These are phyloP conservation scores for Solanum etuberosum DNA, from an alignment of 257 asterid species.

Conservation along the genomic window DNA sequence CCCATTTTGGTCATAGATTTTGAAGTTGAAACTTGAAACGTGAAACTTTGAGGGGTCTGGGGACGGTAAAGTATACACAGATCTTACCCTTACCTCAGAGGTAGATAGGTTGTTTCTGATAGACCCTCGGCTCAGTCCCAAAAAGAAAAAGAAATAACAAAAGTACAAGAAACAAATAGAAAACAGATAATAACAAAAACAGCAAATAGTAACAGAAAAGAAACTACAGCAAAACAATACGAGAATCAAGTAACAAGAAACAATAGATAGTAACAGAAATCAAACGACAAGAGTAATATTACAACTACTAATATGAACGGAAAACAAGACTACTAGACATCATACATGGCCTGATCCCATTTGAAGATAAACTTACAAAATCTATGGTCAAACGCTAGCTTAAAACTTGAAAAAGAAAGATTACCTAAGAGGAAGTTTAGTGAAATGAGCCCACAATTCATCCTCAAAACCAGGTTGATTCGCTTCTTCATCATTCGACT, in stretches of 20 bases:
- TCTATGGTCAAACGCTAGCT: background rate
- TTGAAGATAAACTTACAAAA: background rate
- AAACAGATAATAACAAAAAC: background rate
- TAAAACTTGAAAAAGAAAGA: background rate
- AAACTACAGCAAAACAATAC: background rate
- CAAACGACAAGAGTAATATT: accelerated
- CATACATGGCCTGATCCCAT: background rate
- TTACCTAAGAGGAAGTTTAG: slow-evolving; percentile 63
- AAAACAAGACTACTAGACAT: background rate
- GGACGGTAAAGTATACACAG: background rate
- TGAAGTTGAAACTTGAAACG: background rate
- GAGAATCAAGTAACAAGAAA: background rate
- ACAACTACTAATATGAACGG: background rate
- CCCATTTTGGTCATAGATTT: background rate
- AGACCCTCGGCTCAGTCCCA: background rate
- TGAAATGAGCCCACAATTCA: slow-evolving; percentile 79
- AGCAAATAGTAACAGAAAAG: background rate
- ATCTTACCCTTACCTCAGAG: background rate
- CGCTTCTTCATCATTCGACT: slow-evolving; percentile 42
- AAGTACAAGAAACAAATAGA: background rate
- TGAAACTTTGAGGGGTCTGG: background rate
- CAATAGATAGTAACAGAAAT: background rate
- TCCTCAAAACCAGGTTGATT: slow-evolving; percentile 61
- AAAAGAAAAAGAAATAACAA: too few relatives aligned
- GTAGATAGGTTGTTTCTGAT: background rate